Evolutionary conservation across 495 filamentous ascomycete species (phyloP).

Genomic region (Penicillium manginii): DNA sequence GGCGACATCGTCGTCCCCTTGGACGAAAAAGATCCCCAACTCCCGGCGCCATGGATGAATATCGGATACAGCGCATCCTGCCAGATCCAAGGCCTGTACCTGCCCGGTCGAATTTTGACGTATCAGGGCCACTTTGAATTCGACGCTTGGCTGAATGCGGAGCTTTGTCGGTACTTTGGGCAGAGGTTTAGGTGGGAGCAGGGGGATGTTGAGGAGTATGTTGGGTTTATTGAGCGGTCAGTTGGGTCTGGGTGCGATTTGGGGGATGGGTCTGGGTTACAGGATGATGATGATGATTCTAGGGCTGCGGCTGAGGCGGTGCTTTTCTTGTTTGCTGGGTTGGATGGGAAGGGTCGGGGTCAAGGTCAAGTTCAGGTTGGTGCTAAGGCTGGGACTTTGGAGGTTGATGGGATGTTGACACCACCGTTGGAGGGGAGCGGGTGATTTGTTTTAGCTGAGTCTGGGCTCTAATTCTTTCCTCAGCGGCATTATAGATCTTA

Average conservation of each 20-base stretch:
- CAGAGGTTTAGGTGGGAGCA: slow-evolving; percentile 31
- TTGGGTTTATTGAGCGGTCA: slow-evolving; percentile 31
- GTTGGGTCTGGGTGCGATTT: slow-evolving; percentile 20
- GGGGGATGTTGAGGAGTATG: slow-evolving; percentile 19
- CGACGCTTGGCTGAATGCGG: slow-evolving; percentile 41
- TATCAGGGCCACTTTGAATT: slow-evolving; percentile 52
- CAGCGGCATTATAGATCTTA: too few species aligned
- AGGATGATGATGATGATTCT: slow-evolving; percentile 40
- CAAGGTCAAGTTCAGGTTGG: neutral
- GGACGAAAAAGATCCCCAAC: slow-evolving; percentile 21
- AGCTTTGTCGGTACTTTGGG: slow-evolving; percentile 39
- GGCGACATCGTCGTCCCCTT: slow-evolving; percentile 37
- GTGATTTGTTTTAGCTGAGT: too few species aligned
- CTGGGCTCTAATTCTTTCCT: too few species aligned
- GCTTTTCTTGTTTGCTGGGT: slow-evolving; percentile 37
- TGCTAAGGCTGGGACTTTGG: neutral
- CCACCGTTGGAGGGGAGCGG: slow-evolving; percentile 23
- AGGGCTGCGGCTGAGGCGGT: slow-evolving; percentile 44
- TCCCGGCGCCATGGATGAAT: slow-evolving; percentile 35
- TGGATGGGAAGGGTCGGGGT: slow-evolving; percentile 8
- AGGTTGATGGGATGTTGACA: slow-evolving; percentile 27
- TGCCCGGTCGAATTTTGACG: slow-evolving; percentile 37
- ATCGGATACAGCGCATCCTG: slow-evolving; percentile 38
- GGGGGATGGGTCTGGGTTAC: too few species aligned
- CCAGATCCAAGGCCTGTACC: slow-evolving; percentile 46